phyloP scores from a whole-genome alignment of 257 asterid species.

The Fraxinus cuspidata region DNA sequence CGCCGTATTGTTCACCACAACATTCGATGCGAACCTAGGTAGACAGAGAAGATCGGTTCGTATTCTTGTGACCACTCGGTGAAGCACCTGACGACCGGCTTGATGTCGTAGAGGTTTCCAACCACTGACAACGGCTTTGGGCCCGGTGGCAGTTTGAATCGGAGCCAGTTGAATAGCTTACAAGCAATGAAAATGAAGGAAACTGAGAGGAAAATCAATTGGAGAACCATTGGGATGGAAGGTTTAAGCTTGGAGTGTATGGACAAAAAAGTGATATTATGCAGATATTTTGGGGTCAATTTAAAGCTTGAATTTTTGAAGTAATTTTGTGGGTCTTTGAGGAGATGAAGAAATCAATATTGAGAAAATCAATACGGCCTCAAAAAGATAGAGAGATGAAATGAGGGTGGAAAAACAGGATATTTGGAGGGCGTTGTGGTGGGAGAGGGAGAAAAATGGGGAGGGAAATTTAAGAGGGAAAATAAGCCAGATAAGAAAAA shows the following conservation, averaged over 20 bases:
- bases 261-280: background rate
- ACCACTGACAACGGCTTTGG: constrained; percentile 37
- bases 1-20: constrained; percentile 32
- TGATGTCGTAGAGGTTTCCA: constrained; percentile 34
- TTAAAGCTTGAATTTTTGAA: no score
- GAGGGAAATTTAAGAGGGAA: no score
- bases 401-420: no score
- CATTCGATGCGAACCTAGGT: constrained; percentile 35
- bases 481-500: no score
- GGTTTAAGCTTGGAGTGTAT: background rate
- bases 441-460: no score
- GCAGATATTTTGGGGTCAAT: background rate
- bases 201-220: constrained; percentile 29
- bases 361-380: no score
- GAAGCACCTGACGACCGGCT: constrained; percentile 30
- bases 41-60: constrained; percentile 39
- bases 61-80: constrained; percentile 34
- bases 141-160: constrained; percentile 41
- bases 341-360: no score
- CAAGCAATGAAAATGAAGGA: constrained; percentile 36
- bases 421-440: no score
- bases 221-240: constrained; percentile 34
- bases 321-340: no score
- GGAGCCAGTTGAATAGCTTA: constrained; percentile 45
- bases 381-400: no score